phyloP scores from a whole-genome alignment of 495 filamentous ascomycete genomes.

The Coniosporium apollinis region DNA sequence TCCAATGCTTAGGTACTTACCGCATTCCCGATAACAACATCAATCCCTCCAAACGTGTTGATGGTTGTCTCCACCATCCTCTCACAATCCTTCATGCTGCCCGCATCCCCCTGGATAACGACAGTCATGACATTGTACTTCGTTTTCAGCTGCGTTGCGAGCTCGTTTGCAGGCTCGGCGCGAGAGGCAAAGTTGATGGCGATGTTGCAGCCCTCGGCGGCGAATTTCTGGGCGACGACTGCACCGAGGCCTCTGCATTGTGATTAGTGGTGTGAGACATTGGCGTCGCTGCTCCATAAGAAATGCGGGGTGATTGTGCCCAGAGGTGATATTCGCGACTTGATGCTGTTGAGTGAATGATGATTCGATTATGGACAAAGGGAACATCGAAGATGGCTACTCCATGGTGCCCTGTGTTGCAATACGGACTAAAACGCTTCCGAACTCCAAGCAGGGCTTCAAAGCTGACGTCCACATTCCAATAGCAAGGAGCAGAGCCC shows the following conservation, averaged over 20 bases:
- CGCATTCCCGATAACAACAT: conserved; percentile 56
- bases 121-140: conserved; percentile 38
- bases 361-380: background rate
- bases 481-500: too few relatives aligned
- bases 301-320: too few relatives aligned
- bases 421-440: background rate
- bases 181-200: conserved; percentile 53
- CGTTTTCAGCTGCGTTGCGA: conserved; percentile 33
- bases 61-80: conserved; percentile 37
- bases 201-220: conserved; percentile 46
- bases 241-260: conserved; percentile 45
- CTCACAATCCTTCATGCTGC: conserved; percentile 36
- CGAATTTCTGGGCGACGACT: conserved; percentile 45
- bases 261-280: background rate
- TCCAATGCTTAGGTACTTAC: conserved; percentile 37
- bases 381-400: background rate
- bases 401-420: background rate
- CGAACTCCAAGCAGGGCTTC: too few relatives aligned
- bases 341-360: background rate
- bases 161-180: conserved; percentile 33
- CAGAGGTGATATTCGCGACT: too few relatives aligned
- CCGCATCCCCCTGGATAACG: conserved; percentile 46
- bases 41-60: conserved; percentile 41
- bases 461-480: too few relatives aligned
- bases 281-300: too few relatives aligned